These are phyloP conservation scores for Hymenoscyphus fraxineus DNA, from an alignment of 2,329 filamentous ascomycete genomes.

Conservation along the genomic window DNA sequence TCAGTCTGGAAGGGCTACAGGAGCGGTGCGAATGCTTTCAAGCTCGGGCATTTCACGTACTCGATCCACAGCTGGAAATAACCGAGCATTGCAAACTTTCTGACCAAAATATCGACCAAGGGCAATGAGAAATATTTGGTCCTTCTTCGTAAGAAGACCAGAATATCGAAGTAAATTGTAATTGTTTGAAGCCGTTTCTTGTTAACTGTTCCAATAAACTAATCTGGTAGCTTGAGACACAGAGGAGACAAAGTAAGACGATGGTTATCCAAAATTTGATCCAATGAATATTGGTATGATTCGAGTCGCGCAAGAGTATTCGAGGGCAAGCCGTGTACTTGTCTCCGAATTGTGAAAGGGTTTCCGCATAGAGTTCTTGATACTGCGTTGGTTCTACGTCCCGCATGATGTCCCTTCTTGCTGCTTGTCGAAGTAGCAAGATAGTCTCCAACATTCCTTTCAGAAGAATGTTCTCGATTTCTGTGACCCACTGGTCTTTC, in stretches of 20 bases:
- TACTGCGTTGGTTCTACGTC: background rate
- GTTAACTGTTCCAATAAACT: background rate
- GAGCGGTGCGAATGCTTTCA: too few species aligned
- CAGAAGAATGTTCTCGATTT: background rate
- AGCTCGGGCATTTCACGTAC: too few species aligned
- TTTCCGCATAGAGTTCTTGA: background rate
- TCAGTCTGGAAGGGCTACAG: too few species aligned
- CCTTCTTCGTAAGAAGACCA: background rate
- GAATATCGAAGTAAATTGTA: background rate
- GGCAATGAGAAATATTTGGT: background rate
- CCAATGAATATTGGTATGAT: background rate
- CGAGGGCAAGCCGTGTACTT: slow-evolving; percentile 1
- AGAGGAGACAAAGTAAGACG: background rate
- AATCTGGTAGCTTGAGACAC: background rate
- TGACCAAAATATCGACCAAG: background rate
- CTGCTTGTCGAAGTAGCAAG: background rate
- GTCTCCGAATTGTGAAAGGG: background rate
- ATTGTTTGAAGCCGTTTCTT: background rate
- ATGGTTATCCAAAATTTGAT: background rate
- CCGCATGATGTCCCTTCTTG: background rate
- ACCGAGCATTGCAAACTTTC: background rate
- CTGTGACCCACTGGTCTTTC: background rate
- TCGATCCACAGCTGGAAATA: too few species aligned
- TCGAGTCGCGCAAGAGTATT: background rate
- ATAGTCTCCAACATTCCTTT: background rate